Base-by-base conservation (phyloP, 768 basidiomycete genomes). In the Hirschioporus abietinus region DNA sequence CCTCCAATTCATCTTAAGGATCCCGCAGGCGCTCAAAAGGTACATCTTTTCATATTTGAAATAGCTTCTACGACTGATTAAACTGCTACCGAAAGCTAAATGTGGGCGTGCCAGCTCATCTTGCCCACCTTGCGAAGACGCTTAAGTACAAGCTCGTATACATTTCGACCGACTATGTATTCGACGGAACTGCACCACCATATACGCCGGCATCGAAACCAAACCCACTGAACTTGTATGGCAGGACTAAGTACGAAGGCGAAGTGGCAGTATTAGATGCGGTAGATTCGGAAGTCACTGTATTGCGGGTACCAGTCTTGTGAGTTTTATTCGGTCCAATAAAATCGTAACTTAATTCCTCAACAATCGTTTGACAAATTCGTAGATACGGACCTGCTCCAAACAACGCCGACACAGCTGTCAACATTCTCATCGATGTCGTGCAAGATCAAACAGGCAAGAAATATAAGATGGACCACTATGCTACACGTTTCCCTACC, bases 111-210 rank as follows among this genome's bases (percentile, higher is more conserved):
- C 90, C 95, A 3, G 85, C 80, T 17, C 81, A 84, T 66, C 84
- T 99, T 15, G 90, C 94, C 6, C 71, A 80, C 18, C 81, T 96
- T 9, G 82, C 92, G 7, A 84, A 81, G 70, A 74, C 81, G 1
- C 77, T 89, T 30, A 80, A 81, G 35, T 93, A 88, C 74, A 88
- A 81, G 25, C 79, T 99, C 59, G 83, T 99, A 60, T 96, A 95
- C 78, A 95, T 99, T 70, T 96, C 95, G 7, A 98, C 95, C 36
- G 93, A 99, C 77, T 98, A 98, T 77, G 95, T 99, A 18, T 99
- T 99, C 73, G 93, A 96, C 69, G 96, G 96, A 1, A 88, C 84
- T n/a, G 88, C 89, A 0, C 93, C 96, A 2, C 95, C 95, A 0
- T 99, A 99, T 79, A 82, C 84, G 7, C 90, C 93, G 0, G 81